Conservation (phyloP, 441 rosid genomes). For the Macaranga tanarius region DNA sequence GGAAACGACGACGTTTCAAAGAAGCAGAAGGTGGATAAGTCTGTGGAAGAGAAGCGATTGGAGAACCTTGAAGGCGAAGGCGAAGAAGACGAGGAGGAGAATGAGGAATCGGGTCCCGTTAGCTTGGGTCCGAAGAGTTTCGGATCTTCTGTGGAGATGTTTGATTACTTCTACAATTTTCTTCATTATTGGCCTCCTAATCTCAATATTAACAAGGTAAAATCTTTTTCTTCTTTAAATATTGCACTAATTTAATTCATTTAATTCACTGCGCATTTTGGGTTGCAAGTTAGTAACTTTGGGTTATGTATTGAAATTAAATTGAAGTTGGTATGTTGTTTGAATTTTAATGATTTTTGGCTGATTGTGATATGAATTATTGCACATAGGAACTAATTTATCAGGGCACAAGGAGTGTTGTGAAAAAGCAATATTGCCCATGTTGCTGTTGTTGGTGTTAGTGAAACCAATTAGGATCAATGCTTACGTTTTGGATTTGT, state of each 20-base stretch:
- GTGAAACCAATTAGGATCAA: neutral
- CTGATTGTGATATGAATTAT: neutral
- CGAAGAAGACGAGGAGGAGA: conserved; percentile 39
- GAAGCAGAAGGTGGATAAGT: conserved; percentile 51
- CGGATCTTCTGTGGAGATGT: conserved; percentile 70
- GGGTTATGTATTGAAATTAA: too few relatives aligned
- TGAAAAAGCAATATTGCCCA: neutral
- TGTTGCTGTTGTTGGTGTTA: neutral
- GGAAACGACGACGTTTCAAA: conserved; percentile 32
- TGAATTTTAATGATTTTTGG: neutral
- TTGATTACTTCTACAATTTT: conserved; percentile 65
- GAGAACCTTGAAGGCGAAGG: conserved; percentile 23
- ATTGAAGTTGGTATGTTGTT: neutral
- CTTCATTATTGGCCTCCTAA: conserved; percentile 73
- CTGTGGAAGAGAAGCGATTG: conserved; percentile 45
- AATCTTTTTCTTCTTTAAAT: neutral
- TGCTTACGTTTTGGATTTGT: too few relatives aligned
- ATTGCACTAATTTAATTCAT: neutral
- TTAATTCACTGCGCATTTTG: neutral
- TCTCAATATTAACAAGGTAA: conserved; percentile 66
- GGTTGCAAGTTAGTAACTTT: neutral
- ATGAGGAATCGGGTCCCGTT: conserved; percentile 34
- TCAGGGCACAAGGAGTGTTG: neutral
- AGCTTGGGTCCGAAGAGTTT: conserved; percentile 78
- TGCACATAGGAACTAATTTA: neutral